Conservation (phyloP, 768 basidiomycete species). For the Lanmaoa pseudosensibilis region DNA sequence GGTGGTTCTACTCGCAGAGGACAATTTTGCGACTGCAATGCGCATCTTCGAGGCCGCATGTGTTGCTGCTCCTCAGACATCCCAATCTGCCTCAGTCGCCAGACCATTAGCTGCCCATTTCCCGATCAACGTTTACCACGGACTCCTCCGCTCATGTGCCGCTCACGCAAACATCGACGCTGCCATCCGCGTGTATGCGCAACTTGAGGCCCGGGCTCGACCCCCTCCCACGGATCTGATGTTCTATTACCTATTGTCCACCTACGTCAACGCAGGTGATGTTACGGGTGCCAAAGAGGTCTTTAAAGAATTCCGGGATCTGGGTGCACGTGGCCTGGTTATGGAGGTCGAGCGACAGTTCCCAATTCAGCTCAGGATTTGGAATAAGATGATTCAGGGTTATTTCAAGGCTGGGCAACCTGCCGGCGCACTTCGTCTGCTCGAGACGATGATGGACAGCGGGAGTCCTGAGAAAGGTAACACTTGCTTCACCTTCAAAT, state of each 20-base stretch:
- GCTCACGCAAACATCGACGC: slow-evolving; percentile 54
- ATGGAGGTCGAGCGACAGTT: slow-evolving; percentile 18
- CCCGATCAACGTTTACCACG: slow-evolving; percentile 43
- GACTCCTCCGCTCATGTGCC: slow-evolving; percentile 63
- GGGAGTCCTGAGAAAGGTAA: slow-evolving; percentile 21
- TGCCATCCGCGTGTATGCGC: slow-evolving; percentile 64
- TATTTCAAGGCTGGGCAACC: slow-evolving; percentile 67
- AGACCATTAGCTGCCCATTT: slow-evolving; percentile 25
- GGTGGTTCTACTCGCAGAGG: slow-evolving; percentile 53
- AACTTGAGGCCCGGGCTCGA: slow-evolving; percentile 47
- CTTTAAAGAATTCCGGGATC: slow-evolving; percentile 57
- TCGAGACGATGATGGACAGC: slow-evolving; percentile 70
- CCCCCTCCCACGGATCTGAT: slow-evolving; percentile 34
- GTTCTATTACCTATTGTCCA: slow-evolving; percentile 58
- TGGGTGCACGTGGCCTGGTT: slow-evolving; percentile 37
- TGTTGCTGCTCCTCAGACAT: slow-evolving; percentile 26
- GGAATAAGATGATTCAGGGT: slow-evolving; percentile 75
- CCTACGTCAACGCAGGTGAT: slow-evolving; percentile 54
- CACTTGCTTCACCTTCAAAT: background rate
- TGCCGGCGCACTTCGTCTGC: slow-evolving; percentile 59
- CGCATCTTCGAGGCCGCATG: slow-evolving; percentile 67
- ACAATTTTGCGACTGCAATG: slow-evolving; percentile 70
- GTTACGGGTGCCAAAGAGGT: slow-evolving; percentile 53
- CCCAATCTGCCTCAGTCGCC: slow-evolving; percentile 9
- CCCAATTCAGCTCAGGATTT: slow-evolving; percentile 49